Evolutionary conservation across 345 rosid genomes (phyloP).

Genomic region (Raphanus raphanistrum): DNA sequence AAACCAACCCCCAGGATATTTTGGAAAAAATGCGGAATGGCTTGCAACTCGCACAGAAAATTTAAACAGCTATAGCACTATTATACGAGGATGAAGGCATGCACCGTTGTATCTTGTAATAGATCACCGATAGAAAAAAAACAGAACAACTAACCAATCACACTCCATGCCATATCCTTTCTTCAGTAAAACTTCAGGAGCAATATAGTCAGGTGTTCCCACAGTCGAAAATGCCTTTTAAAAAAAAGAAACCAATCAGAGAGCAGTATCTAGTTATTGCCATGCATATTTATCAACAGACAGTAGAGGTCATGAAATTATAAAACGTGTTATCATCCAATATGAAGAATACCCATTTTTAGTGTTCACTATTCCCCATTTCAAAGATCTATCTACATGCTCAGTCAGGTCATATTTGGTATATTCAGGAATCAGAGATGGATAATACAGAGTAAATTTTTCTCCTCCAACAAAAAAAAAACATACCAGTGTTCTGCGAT

Average conservation of each 20-base stretch:
- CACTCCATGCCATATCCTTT: slow-evolving; percentile 99
- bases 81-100: neutral
- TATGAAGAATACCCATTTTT: slow-evolving; percentile 9
- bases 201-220: slow-evolving; percentile 95
- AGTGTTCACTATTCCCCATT: slow-evolving; percentile 6
- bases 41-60: neutral
- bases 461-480: neutral
- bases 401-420: slow-evolving; percentile 11
- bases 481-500: slow-evolving; percentile 88
- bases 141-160: slow-evolving; percentile 74
- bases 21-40: slow-evolving; percentile 12
- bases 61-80: neutral
- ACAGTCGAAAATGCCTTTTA: slow-evolving; percentile 94
- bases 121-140: slow-evolving; percentile 3
- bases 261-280: slow-evolving; percentile 1
- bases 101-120: neutral
- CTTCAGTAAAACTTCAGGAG: slow-evolving; percentile 95
- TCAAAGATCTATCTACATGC: slow-evolving; percentile 14
- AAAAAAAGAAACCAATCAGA: slow-evolving; percentile 18
- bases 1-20: neutral
- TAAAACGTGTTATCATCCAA: slow-evolving; percentile 5
- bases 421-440: slow-evolving; percentile 3
- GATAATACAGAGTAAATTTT: neutral
- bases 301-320: slow-evolving; percentile 12
- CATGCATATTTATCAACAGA: slow-evolving; percentile 11